Evolutionary conservation across 164 flowering plant species (phyloP), one percentile per base, ranked within the genome.

Genomic region (Stephania cephalantha): DNA sequence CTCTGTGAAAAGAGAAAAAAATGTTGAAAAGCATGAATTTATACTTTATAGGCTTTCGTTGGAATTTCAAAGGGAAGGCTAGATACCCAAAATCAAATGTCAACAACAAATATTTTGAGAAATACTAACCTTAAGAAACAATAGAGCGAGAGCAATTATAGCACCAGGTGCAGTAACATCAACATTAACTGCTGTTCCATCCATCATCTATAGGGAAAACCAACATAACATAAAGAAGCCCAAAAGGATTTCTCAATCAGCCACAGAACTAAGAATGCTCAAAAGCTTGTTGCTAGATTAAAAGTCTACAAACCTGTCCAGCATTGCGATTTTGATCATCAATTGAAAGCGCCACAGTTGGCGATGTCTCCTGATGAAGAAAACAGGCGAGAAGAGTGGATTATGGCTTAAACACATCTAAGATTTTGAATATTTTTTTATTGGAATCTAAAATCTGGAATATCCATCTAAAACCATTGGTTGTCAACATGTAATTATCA

Each of bases 121-220:
- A 46, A 65, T 73, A 46, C n/a, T 71, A 79, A 92, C 99, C 96
- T 95, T 95, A 70, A 94, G 74, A 83, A 86, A 95, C 86, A 93
- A 84, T 74, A 95, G 81, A 69, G 94, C 88, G 46, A 95, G 82
- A 80, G 99, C 99, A 80, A 95, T 86, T 73, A 88, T 87, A 55
- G 99, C 98, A 66, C 99, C 99, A 79, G 99, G 98, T 35, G 99
- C 97, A 81, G 99, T 95, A 70, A 94, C 97, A 85, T 95, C 99
- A 81, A 95, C 83, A 78, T 95, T 95, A 68, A 90, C 84, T 10
- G 83, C 76, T 73, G 86, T 81, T 45, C 87, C 94, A 82, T 95
- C 98, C 86, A 84, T 83, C 83, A 88, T 85, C 98, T 95, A 81
- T 65, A 71, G 9, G 30, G 72, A 55, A 71, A 55, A 63, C 64